Evolutionary conservation across 2,329 filamentous ascomycete species (phyloP).

Genomic region (Orbilia ellipsospora): DNA sequence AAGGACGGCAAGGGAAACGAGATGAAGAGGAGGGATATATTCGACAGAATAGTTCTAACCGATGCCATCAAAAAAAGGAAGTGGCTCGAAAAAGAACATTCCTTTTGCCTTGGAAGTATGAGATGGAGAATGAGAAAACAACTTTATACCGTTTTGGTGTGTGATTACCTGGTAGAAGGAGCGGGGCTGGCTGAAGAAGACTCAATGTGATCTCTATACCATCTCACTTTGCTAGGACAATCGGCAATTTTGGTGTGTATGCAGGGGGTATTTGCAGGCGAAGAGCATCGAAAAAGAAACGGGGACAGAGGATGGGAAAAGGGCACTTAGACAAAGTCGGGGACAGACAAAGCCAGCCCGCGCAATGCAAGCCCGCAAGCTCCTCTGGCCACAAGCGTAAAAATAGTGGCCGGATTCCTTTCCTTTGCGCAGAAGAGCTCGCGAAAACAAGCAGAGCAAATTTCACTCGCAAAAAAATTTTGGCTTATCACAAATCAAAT

Average conservation of each 20-base stretch:
- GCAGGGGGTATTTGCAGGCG: slow-evolving; percentile 55
- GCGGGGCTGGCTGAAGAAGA: slow-evolving; percentile 45
- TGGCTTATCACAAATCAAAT: neutral
- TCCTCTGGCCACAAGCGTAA: slow-evolving; percentile 48
- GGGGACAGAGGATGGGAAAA: slow-evolving; percentile 25
- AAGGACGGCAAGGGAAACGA: slow-evolving; percentile 18
- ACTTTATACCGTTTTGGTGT: slow-evolving; percentile 26
- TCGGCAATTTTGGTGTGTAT: slow-evolving; percentile 54
- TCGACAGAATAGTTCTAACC: slow-evolving; percentile 19
- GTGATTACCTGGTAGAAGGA: slow-evolving; percentile 41
- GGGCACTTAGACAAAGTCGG: slow-evolving; percentile 21
- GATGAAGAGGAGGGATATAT: slow-evolving; percentile 1
- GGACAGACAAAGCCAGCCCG: slow-evolving; percentile 8
- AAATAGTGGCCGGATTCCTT: slow-evolving; percentile 31
- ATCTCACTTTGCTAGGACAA: slow-evolving; percentile 49
- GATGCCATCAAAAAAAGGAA: slow-evolving; percentile 23
- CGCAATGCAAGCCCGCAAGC: slow-evolving; percentile 26
- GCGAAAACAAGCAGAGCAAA: slow-evolving; percentile 13
- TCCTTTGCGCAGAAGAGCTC: slow-evolving; percentile 34
- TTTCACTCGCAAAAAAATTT: slow-evolving; percentile 2
- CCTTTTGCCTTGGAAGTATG: slow-evolving; percentile 4
- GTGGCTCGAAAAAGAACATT: slow-evolving; percentile 25
- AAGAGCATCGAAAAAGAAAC: slow-evolving; percentile 46
- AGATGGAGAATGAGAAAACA: slow-evolving; percentile 27
- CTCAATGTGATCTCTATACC: slow-evolving; percentile 49